These are phyloP conservation scores for Plectosphaerella cucumerina DNA, from an alignment of 2,329 filamentous ascomycete species.

Conservation along the genomic window DNA sequence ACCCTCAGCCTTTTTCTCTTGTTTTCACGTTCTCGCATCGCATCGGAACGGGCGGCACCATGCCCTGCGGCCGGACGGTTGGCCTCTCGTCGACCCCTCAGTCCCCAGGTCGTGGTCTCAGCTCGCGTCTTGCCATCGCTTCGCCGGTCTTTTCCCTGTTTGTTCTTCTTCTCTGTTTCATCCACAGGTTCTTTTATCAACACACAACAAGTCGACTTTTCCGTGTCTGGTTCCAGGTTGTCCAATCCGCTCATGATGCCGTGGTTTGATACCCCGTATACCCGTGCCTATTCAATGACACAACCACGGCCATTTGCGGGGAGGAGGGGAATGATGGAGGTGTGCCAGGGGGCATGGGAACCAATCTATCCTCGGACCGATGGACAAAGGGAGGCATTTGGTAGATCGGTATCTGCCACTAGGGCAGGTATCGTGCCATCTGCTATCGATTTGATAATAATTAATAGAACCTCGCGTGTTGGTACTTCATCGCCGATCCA, in stretches of 20 bases:
- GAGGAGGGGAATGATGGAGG: constrained; percentile 11
- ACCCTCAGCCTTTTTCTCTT: constrained; percentile 6
- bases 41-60: constrained; percentile 9
- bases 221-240: constrained; percentile 16
- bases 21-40: constrained; percentile 14
- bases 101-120: background rate
- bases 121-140: constrained; percentile 7
- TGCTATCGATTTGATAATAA: constrained; percentile 33
- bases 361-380: too few relatives aligned
- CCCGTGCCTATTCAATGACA: constrained; percentile 17
- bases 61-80: background rate
- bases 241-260: constrained; percentile 14
- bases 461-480: constrained; percentile 34
- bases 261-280: constrained; percentile 33
- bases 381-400: constrained; percentile 2
- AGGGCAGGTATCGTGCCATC: constrained; percentile 12
- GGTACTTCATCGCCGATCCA: background rate
- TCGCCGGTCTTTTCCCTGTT: constrained; percentile 15
- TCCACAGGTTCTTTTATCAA: background rate
- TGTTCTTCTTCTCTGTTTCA: constrained; percentile 4
- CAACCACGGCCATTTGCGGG: constrained; percentile 14
- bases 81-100: too few relatives aligned
- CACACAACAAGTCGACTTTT: constrained; percentile 11
- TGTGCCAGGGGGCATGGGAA: constrained; percentile 4
- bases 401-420: constrained; percentile 11